phyloP scores from a whole-genome alignment of 306 rosid genomes.

The Trichosanthes truncata region DNA sequence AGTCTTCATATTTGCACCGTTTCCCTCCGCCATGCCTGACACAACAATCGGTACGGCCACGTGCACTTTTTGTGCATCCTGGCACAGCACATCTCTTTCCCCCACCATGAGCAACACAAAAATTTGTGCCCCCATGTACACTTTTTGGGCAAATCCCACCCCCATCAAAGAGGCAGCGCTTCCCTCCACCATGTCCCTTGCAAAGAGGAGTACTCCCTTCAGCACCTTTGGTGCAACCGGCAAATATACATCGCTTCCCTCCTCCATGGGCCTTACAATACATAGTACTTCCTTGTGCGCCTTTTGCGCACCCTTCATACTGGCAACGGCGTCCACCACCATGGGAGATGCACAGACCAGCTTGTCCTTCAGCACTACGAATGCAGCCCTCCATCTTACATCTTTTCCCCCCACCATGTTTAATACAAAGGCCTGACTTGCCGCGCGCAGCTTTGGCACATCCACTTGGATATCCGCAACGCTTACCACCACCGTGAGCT shows the following conservation, averaged over 20 bases:
- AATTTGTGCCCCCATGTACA: slow-evolving; percentile 93
- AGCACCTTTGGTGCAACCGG: slow-evolving; percentile 93
- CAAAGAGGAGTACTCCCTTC: slow-evolving; percentile 99
- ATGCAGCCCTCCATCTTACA: slow-evolving; percentile 70
- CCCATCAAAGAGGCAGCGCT: slow-evolving; percentile 88
- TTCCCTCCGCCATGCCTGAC: slow-evolving; percentile 97
- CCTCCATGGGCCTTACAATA: slow-evolving; percentile 99
- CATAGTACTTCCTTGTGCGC: slow-evolving; percentile 94
- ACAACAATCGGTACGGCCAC: slow-evolving; percentile 95
- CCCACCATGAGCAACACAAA: slow-evolving; percentile 98
- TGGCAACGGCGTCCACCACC: slow-evolving; percentile 99
- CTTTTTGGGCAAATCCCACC: slow-evolving; percentile 98
- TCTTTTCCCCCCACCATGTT: slow-evolving; percentile 97
- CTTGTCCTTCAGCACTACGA: slow-evolving; percentile 97
- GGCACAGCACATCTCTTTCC: slow-evolving; percentile 90
- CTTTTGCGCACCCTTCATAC: slow-evolving; percentile 49
- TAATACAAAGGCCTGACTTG: slow-evolving; percentile 93
- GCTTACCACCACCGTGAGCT: slow-evolving; percentile 90
- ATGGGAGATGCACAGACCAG: slow-evolving; percentile 90
- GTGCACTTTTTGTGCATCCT: slow-evolving; percentile 92
- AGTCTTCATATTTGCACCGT: slow-evolving; percentile 67
- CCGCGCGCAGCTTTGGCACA: slow-evolving; percentile 94
- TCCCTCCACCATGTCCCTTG: slow-evolving; percentile 99
- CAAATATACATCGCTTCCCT: slow-evolving; percentile 87
- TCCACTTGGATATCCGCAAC: slow-evolving; percentile 67